Evolutionary conservation across 2,329 filamentous ascomycete genomes (phyloP), one percentile per base, ranked within the genome.

Genomic region (Fusarium papillatum): DNA sequence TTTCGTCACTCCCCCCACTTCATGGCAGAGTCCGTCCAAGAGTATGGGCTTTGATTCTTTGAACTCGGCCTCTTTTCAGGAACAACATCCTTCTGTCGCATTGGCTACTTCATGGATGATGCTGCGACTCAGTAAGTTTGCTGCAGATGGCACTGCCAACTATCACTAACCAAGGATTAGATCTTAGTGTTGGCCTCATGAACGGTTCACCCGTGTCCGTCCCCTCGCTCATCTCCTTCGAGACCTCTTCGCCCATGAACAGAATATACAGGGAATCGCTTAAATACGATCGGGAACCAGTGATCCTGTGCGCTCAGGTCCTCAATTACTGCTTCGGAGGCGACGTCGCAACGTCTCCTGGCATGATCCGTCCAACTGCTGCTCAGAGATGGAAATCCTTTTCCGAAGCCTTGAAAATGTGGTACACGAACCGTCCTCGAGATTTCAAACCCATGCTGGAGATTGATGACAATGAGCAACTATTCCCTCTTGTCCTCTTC

Each of bases 401-500:
- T 22, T 76, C 76, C 9, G 82, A 84, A 17, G 77, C 80, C 10
- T 78, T 85, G 4, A 75, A 73, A 10, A 66, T 80, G 24, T 85
- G 83, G 83, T 84, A 83, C 65, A 71, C 71, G 24, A 79, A 73
- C 26, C 81, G 83, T 1, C 79, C 81, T 24, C 76, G 80, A 34
- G 78, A 82, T 65, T 82, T 83, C 64, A 80, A 80, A 36, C 81
- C 83, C 36, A 81, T 85, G 74, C 75, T 81, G 29, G 83, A 84
- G 60, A 73, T 81, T 26, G 81, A 83, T 22, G 76, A 80, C 16
- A 75, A 76, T 50, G 79, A 81, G 3, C 76, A 78, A 24, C 75
- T 82, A 0, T 85, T 85, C 61, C 84, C 84, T 3, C 70, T 80
- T 1, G 64, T 85, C n/a, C 80, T 85, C 22, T 85, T 84, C 68